Evolutionary conservation across 2,329 filamentous ascomycete genomes (phyloP).

Genomic region (Penicillium sumatraense): DNA sequence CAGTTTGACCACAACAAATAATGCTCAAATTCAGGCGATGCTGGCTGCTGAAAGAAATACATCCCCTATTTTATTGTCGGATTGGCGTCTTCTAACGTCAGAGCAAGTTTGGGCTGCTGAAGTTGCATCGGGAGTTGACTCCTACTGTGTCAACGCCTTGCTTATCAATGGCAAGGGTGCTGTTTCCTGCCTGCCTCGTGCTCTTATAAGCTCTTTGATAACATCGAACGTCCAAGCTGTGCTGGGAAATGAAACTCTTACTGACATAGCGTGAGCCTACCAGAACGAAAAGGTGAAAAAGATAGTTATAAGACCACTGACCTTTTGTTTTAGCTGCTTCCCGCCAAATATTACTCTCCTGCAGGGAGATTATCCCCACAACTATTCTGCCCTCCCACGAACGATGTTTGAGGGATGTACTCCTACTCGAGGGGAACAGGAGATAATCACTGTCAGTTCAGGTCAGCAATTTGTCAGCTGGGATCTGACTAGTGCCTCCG

Average conservation of each 20-base stretch:
- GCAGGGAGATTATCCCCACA: slow-evolving; percentile 23
- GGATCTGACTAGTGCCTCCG: slow-evolving; percentile 44
- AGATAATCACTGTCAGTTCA: slow-evolving; percentile 39
- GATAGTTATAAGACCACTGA: background rate
- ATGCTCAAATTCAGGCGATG: slow-evolving; percentile 48
- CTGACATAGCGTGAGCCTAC: slow-evolving; percentile 32
- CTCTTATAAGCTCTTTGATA: slow-evolving; percentile 38
- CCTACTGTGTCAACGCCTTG: slow-evolving; percentile 64
- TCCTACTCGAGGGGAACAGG: slow-evolving; percentile 28
- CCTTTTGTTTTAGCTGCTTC: slow-evolving; percentile 33
- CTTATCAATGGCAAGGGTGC: slow-evolving; percentile 63
- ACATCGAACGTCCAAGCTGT: slow-evolving; percentile 18
- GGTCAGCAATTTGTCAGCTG: slow-evolving; percentile 40
- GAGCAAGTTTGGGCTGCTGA: slow-evolving; percentile 43
- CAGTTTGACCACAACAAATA: slow-evolving; percentile 33
- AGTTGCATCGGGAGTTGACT: slow-evolving; percentile 40
- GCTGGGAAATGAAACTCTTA: slow-evolving; percentile 29
- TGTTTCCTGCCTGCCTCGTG: slow-evolving; percentile 27
- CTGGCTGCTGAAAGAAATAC: slow-evolving; percentile 54
- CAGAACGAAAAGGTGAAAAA: background rate
- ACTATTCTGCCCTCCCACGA: slow-evolving; percentile 21
- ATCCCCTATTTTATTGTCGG: slow-evolving; percentile 58
- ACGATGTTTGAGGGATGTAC: slow-evolving; percentile 31
- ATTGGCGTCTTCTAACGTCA: slow-evolving; percentile 62
- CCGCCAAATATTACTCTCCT: slow-evolving; percentile 23